Percentiles rank a stretch among this genome's conserved stretches.
These are phyloP conservation scores for Blepharisma stoltei DNA, from an alignment of 73 alveolate genomes.

Conservation along the genomic window DNA sequence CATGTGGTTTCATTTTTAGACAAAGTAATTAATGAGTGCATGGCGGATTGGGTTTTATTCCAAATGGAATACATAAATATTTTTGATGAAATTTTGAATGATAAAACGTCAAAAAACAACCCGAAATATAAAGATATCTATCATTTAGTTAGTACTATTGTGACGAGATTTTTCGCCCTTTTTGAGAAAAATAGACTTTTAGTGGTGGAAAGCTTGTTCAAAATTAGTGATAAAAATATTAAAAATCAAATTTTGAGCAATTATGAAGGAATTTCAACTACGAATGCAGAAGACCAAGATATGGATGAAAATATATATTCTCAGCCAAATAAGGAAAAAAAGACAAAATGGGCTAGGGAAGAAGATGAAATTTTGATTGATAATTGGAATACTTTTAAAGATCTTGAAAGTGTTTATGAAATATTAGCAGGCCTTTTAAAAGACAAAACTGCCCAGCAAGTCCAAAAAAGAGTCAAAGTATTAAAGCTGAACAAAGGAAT, in stretches of 20 bases:
- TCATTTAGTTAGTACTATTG: conserved; percentile 41
- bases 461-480: conserved; percentile 50
- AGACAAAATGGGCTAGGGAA: conserved; percentile 59
- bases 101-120: conserved; percentile 33
- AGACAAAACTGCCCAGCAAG: conserved; percentile 54
- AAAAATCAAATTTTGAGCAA: conserved; percentile 58
- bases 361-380: conserved; percentile 62
- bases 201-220: conserved; percentile 59
- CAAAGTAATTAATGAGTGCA: conserved; percentile 53
- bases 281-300: not conserved
- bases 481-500: conserved; percentile 56
- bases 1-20: conserved; percentile 39
- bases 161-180: conserved; percentile 47
- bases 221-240: conserved; percentile 48
- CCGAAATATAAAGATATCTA: conserved; percentile 34
- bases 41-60: conserved; percentile 74
- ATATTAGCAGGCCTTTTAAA: conserved; percentile 46
- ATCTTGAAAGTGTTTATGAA: conserved; percentile 44
- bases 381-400: conserved; percentile 62
- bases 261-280: conserved; percentile 42
- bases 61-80: conserved; percentile 55
- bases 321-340: conserved; percentile 11
- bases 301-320: conserved; percentile 17
- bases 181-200: conserved; percentile 53
- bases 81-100: conserved; percentile 41